Conservation (phyloP, 345 rosid species). For the Chamaenerion angustifolium region DNA sequence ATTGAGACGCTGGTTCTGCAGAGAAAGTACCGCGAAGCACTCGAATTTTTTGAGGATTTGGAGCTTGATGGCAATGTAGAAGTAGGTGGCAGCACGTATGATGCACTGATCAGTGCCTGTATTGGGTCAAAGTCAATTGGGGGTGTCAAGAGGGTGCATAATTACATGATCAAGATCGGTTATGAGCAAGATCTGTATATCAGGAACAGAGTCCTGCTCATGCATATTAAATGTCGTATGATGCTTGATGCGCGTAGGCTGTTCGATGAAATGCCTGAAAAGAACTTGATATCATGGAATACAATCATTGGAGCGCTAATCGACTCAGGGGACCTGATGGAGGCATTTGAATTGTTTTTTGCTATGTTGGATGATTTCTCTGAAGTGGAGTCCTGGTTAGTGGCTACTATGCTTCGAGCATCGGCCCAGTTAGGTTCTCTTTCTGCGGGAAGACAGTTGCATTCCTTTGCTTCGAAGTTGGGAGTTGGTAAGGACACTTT, state of each 20-base stretch:
- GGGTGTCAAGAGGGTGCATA: constrained; percentile 53
- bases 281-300: constrained; percentile 51
- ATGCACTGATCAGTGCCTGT: constrained; percentile 67
- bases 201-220: constrained; percentile 53
- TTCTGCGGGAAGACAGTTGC: constrained; percentile 51
- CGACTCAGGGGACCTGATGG: constrained; percentile 41
- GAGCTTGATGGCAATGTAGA: constrained; percentile 40
- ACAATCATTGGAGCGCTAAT: constrained; percentile 48
- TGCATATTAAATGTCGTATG: constrained; percentile 73
- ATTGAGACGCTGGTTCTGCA: constrained; percentile 56
- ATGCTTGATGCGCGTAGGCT: constrained; percentile 49
- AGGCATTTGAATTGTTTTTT: constrained; percentile 52
- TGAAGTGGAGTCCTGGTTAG: constrained; percentile 40
- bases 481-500: constrained; percentile 34
- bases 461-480: constrained; percentile 48
- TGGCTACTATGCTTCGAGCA: constrained; percentile 49
- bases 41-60: constrained; percentile 72
- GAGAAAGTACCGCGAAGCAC: constrained; percentile 44
- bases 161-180: constrained; percentile 37
- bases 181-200: constrained; percentile 45
- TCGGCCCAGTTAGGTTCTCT: constrained; percentile 54
- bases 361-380: constrained; percentile 68
- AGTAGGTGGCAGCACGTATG: constrained; percentile 41
- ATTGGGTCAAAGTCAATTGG: constrained; percentile 52
- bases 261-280: constrained; percentile 70